These are phyloP conservation scores for Nematodospora anomalae DNA, from an alignment of 1,139 yeast genomes.

Conservation along the genomic window DNA sequence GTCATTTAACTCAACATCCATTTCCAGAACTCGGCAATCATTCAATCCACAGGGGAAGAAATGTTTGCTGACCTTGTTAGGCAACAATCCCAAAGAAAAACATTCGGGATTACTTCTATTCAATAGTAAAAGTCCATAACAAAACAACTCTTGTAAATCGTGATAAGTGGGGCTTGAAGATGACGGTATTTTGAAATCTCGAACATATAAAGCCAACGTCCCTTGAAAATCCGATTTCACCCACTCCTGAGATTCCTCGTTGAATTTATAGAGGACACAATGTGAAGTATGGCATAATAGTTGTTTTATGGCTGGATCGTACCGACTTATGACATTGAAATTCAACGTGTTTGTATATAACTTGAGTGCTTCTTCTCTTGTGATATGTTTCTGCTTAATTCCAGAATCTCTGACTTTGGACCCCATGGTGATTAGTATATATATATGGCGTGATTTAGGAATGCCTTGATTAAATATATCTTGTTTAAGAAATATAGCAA, in stretches of 20 bases:
- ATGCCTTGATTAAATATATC: too few relatives aligned
- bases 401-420: conserved; percentile 5
- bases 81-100: conserved; percentile 75
- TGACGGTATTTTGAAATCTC: conserved; percentile 46
- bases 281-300: conserved; percentile 75
- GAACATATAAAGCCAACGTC: conserved; percentile 72
- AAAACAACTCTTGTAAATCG: conserved; percentile 54
- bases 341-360: conserved; percentile 71
- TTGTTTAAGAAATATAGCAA: too few relatives aligned
- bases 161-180: conserved; percentile 26
- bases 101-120: conserved; percentile 76
- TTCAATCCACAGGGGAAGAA: conserved; percentile 42
- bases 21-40: conserved; percentile 44
- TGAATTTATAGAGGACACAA: conserved; percentile 74
- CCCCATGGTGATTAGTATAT: conserved; percentile 6
- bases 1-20: conserved; percentile 79
- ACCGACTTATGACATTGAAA: conserved; percentile 76
- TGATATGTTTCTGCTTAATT: conserved; percentile 17
- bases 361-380: conserved; percentile 46
- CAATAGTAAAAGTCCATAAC: conserved; percentile 76
- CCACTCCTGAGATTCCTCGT: conserved; percentile 71
- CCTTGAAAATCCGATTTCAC: conserved; percentile 79
- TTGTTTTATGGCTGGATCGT: conserved; percentile 79
- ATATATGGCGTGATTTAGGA: not conserved
- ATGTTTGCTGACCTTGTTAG: conserved; percentile 51